Conservation (phyloP, 192 early-diverging fungal species). For the Physocladia obscura region DNA sequence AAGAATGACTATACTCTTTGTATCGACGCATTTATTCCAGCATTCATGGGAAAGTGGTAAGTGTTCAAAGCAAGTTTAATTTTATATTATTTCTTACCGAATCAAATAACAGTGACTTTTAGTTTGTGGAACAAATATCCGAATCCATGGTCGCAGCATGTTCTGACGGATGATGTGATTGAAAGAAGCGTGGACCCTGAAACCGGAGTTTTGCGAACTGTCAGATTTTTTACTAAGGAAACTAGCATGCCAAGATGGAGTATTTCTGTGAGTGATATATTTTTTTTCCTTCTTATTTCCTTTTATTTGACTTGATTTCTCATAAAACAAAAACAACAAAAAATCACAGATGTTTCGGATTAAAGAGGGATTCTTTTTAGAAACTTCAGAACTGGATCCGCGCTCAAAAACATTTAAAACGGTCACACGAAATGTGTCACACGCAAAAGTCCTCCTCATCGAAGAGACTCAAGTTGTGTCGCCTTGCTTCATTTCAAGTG, state of each 20-base stretch:
- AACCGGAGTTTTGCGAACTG: constrained; percentile 77
- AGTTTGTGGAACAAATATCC: constrained; percentile 95
- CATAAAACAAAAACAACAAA: not conserved
- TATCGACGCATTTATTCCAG: not conserved
- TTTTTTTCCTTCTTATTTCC: not conserved
- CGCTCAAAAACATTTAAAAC: constrained; percentile 75
- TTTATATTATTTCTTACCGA: not conserved
- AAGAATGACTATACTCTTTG: not conserved
- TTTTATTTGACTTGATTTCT: not conserved
- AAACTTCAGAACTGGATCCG: constrained; percentile 84
- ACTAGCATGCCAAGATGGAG: constrained; percentile 89
- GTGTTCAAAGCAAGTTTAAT: not conserved
- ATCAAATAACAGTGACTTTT: constrained; percentile 61
- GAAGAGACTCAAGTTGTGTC: constrained; percentile 80
- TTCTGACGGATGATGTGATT: constrained; percentile 89
- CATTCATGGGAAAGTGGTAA: not conserved
- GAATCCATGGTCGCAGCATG: constrained; percentile 95
- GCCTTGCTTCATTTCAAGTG: not conserved
- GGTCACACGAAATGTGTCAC: constrained; percentile 84
- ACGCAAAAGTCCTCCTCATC: constrained; percentile 88
- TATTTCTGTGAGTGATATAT: constrained; percentile 37
- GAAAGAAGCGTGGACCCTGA: constrained; percentile 76
- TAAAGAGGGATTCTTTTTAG: constrained; percentile 87
- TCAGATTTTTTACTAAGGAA: constrained; percentile 86
- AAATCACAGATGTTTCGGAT: constrained; percentile 78